Conservation (phyloP, 768 basidiomycete species). For the Naganishia antarctica region DNA sequence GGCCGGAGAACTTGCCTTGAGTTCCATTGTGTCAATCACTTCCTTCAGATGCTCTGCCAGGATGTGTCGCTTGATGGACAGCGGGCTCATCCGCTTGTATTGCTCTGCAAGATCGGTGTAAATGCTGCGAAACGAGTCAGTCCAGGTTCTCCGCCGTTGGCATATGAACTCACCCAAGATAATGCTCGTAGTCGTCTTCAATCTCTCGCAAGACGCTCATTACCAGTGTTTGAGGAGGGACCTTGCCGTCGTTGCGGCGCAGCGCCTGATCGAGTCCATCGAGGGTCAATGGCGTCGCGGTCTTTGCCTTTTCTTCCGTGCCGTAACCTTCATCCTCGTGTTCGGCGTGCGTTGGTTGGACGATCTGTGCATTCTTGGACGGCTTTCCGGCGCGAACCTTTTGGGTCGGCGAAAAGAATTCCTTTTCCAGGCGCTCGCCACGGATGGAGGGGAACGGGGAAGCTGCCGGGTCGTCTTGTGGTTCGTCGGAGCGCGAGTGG, state of each 20-base stretch:
- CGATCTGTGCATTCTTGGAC: not conserved
- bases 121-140: slow-evolving; percentile 56
- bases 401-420: slow-evolving; percentile 59
- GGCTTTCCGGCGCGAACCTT: slow-evolving; percentile 55
- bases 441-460: slow-evolving; percentile 78
- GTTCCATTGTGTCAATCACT: slow-evolving; percentile 85
- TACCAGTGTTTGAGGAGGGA: slow-evolving; percentile 84
- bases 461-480: slow-evolving; percentile 37
- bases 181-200: slow-evolving; percentile 91
- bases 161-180: slow-evolving; percentile 67
- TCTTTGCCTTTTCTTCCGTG: not conserved
- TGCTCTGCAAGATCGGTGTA: slow-evolving; percentile 87
- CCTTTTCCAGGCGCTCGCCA: slow-evolving; percentile 66
- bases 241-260: slow-evolving; percentile 52
- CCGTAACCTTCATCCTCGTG: no score
- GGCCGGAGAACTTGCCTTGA: slow-evolving; percentile 66
- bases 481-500: slow-evolving; percentile 26
- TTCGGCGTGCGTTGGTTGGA: slow-evolving; percentile 23
- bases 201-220: slow-evolving; percentile 76
- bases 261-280: slow-evolving; percentile 56
- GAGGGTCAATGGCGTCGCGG: not conserved
- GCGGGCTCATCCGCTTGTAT: slow-evolving; percentile 83
- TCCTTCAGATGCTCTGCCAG: slow-evolving; percentile 82
- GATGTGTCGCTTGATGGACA: slow-evolving; percentile 76
- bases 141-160: not conserved